Conservation (phyloP, 495 filamentous ascomycete species). For the Penicillium coffeae region DNA sequence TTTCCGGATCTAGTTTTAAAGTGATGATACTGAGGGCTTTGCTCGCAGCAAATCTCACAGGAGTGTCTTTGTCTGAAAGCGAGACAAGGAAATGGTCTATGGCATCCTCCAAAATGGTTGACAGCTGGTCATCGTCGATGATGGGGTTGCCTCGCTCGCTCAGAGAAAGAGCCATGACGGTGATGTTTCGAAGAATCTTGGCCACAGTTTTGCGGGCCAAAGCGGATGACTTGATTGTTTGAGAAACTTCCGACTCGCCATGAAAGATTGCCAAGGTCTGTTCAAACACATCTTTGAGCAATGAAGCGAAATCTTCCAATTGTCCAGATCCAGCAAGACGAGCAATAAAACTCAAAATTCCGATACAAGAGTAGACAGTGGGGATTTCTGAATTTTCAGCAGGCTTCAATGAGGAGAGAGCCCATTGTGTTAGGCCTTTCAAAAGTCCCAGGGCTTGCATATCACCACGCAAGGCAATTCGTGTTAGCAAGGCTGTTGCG, state of each 20-base stretch:
- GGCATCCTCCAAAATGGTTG: slow-evolving; percentile 45
- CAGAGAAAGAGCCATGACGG: slow-evolving; percentile 54
- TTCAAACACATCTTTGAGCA: slow-evolving; percentile 49
- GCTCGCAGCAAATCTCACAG: slow-evolving; percentile 82
- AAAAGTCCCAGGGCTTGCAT: slow-evolving; percentile 78
- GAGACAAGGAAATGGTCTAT: slow-evolving; percentile 70
- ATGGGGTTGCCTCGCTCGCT: slow-evolving; percentile 35
- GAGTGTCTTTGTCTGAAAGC: slow-evolving; percentile 81
- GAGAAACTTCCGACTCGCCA: slow-evolving; percentile 36
- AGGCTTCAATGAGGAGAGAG: slow-evolving; percentile 53
- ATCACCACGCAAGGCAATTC: slow-evolving; percentile 76
- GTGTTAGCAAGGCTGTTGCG: slow-evolving; percentile 73
- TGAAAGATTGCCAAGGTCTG: slow-evolving; percentile 40
- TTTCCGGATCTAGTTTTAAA: slow-evolving; percentile 67
- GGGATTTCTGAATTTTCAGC: slow-evolving; percentile 24
- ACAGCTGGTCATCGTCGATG: slow-evolving; percentile 39
- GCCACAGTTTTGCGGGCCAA: slow-evolving; percentile 74
- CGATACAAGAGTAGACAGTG: slow-evolving; percentile 61
- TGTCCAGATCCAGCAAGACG: slow-evolving; percentile 60
- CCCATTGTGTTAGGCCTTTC: slow-evolving; percentile 61
- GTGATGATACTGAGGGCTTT: slow-evolving; percentile 88
- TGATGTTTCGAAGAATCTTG: slow-evolving; percentile 74
- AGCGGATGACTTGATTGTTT: slow-evolving; percentile 59
- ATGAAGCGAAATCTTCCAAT: slow-evolving; percentile 47
- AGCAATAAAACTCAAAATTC: slow-evolving; percentile 72